phyloP scores from a whole-genome alignment of 2,329 filamentous ascomycete species.

The Daldinia sp. region DNA sequence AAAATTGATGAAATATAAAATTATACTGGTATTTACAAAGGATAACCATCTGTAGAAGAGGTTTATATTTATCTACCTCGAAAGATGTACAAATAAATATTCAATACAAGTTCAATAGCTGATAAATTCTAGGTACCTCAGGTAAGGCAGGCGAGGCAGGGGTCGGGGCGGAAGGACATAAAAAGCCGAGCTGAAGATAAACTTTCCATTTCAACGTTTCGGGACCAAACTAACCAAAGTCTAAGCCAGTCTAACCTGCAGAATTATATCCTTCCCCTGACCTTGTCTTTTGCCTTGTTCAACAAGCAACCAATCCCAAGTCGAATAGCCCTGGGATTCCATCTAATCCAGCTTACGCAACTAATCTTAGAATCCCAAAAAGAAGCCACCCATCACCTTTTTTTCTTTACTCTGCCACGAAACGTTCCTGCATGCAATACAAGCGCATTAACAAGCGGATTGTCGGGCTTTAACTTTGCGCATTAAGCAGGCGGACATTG shows the following conservation, averaged over 20 bases:
- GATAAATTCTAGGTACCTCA: background rate
- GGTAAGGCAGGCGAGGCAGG: background rate
- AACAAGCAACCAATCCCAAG: constrained; percentile 17
- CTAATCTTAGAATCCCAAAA: constrained; percentile 20
- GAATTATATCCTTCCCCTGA: constrained; percentile 6
- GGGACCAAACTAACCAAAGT: constrained; percentile 7
- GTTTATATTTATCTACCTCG: no score
- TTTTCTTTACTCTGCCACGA: constrained; percentile 3
- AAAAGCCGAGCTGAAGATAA: constrained; percentile 30
- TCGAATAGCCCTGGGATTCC: constrained; percentile 10
- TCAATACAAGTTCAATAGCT: background rate
- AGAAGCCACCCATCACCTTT: constrained; percentile 7
- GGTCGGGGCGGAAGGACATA: constrained; percentile 30
- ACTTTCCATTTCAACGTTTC: constrained; percentile 17
- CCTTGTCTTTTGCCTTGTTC: constrained; percentile 20
- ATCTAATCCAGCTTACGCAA: constrained; percentile 2
- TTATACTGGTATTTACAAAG: no score
- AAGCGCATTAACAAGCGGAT: constrained; percentile 4
- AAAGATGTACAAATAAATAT: no score
- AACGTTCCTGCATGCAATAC: constrained; percentile 19
- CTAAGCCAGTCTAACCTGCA: background rate
- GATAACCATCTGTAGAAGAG: no score
- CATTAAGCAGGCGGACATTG: constrained; percentile 19
- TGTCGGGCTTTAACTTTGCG: constrained; percentile 28
- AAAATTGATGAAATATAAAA: no score